Evolutionary conservation across 163 green algal species (phyloP).

Genomic region (Scenedesmus sp.): DNA sequence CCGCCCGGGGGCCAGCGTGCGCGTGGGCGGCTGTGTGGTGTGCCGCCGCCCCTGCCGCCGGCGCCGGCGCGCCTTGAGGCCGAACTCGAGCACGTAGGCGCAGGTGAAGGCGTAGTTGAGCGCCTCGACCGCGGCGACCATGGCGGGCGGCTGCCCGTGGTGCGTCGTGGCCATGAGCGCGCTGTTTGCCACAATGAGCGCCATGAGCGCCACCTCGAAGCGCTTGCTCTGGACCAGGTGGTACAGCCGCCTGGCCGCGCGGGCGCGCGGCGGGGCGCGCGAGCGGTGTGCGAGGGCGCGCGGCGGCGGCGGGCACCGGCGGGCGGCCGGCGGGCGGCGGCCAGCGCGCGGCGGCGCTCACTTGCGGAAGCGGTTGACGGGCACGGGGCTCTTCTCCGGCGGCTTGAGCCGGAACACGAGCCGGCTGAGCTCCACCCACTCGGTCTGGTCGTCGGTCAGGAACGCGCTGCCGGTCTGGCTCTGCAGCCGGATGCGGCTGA

Average conservation of each 20-base stretch:
- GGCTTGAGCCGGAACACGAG: slow-evolving; percentile 75
- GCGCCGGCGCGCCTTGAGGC: slow-evolving; percentile 59
- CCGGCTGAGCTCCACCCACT: slow-evolving; percentile 76
- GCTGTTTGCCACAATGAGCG: slow-evolving; percentile 68
- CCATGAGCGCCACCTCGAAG: slow-evolving; percentile 66
- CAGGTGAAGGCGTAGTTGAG: slow-evolving; percentile 74
- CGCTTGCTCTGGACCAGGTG: slow-evolving; percentile 40
- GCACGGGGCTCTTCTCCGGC: slow-evolving; percentile 59
- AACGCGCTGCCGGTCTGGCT: slow-evolving; percentile 69
- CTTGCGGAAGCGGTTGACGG: slow-evolving; percentile 37
- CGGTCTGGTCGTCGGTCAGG: slow-evolving; percentile 73
- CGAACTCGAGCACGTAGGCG: slow-evolving; percentile 70
- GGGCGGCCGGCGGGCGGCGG: too few relatives aligned
- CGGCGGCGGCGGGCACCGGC: too few relatives aligned
- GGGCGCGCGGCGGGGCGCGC: background rate
- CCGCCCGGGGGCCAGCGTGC: too few relatives aligned
- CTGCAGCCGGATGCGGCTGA: slow-evolving; percentile 63
- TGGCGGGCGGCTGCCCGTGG: slow-evolving; percentile 46
- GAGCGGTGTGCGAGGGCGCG: background rate
- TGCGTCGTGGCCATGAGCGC: slow-evolving; percentile 62
- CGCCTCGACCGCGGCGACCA: slow-evolving; percentile 45
- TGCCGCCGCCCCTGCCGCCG: too few relatives aligned
- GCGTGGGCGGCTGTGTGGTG: too few relatives aligned
- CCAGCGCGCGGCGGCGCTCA: background rate
- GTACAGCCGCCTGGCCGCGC: slow-evolving; percentile 31